phyloP scores from a whole-genome alignment of 1,139 yeast species.

The Entelexis paramagnoliae region DNA sequence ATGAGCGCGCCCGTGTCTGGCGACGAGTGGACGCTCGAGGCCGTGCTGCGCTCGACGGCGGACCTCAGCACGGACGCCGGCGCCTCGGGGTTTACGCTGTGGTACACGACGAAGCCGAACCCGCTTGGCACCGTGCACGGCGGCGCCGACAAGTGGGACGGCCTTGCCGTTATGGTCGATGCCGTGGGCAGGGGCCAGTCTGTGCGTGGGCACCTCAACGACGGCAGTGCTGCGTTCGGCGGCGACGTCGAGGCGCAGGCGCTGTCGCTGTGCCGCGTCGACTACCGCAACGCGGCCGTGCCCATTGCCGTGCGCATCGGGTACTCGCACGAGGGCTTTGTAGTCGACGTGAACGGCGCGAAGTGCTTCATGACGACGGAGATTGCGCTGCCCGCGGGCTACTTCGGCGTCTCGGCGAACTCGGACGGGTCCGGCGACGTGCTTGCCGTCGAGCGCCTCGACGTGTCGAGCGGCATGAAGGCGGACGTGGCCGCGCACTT shows the following conservation, averaged over 20 bases:
- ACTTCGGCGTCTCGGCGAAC: slow-evolving; percentile 33
- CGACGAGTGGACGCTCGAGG: slow-evolving; percentile 33
- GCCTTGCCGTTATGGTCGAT: slow-evolving; percentile 34
- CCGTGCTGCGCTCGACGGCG: slow-evolving; percentile 21
- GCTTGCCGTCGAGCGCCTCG: slow-evolving; percentile 26
- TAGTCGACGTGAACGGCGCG: slow-evolving; percentile 34
- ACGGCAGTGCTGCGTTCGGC: slow-evolving; percentile 28
- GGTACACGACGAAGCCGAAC: slow-evolving; percentile 29
- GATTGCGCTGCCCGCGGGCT: slow-evolving; percentile 30
- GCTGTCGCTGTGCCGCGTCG: slow-evolving; percentile 32
- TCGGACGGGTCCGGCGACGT: slow-evolving; percentile 30
- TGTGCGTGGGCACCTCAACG: slow-evolving; percentile 35
- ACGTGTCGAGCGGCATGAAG: slow-evolving; percentile 18
- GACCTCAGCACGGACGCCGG: slow-evolving; percentile 19
- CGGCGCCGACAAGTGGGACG: slow-evolving; percentile 34
- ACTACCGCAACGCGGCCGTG: slow-evolving; percentile 31
- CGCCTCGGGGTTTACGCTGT: slow-evolving; percentile 32
- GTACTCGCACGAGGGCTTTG: slow-evolving; percentile 28
- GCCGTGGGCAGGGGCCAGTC: slow-evolving; percentile 28
- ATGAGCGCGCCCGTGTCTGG: slow-evolving; percentile 26
- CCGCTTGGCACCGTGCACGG: slow-evolving; percentile 33
- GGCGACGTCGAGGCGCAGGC: slow-evolving; percentile 27
- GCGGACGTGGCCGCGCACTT: slow-evolving; percentile 15
- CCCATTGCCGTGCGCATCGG: slow-evolving; percentile 30
- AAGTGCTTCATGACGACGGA: slow-evolving; percentile 32